Base-by-base conservation (phyloP, 2,329 filamentous ascomycete genomes). In the Colletotrichum sp. region DNA sequence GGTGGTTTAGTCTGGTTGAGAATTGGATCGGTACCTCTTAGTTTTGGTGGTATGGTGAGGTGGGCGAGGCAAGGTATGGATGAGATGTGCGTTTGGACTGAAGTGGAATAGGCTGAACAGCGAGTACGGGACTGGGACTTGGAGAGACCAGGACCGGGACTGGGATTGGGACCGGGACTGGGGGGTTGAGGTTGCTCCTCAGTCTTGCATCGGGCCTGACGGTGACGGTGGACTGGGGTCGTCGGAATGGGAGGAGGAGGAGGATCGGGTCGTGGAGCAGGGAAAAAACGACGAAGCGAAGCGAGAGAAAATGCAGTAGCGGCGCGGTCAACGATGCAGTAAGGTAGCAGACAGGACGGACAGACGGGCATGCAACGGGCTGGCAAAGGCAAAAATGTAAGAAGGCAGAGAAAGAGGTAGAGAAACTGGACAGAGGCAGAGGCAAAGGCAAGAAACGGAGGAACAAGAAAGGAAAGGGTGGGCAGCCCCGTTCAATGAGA, bases 391-490 rank as follows among this genome's bases (percentile, higher is more conserved):
- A 57, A 29, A 57, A 58, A 13, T 58, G 15, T 18, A 64, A 16
- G 36, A 27, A 24, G 62, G 43, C 62, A 24, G 27, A 51, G 38
- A 29, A 12, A 24, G 38, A 51, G 62, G 29, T 12, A 54, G 62
- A 54, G 27, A 51, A 33, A 8, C n/a, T 21, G 29, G 29, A 33
- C 57, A 34, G 57, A 59, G 24, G 29, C 57, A 34, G 57, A 59
- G 24, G 29, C 27, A 33, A 21, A 59, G 57, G 57, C 57, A 59
- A 34, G 27, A 57, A 57, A 59, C 59, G 58, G 70, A 51, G 47
- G 70, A 65, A 70, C 71, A 73, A 71, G 68, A 73, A 66, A 58
- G 65, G 70, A 72, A 72, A 58, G 68, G 68, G 68, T 51, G 62
- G 57, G 57, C 34, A 58, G 68, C 70, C 71, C 71, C 64, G 55